These are phyloP conservation scores for Lentinula detonsa DNA, from an alignment of 768 basidiomycete species.

Conservation along the genomic window DNA sequence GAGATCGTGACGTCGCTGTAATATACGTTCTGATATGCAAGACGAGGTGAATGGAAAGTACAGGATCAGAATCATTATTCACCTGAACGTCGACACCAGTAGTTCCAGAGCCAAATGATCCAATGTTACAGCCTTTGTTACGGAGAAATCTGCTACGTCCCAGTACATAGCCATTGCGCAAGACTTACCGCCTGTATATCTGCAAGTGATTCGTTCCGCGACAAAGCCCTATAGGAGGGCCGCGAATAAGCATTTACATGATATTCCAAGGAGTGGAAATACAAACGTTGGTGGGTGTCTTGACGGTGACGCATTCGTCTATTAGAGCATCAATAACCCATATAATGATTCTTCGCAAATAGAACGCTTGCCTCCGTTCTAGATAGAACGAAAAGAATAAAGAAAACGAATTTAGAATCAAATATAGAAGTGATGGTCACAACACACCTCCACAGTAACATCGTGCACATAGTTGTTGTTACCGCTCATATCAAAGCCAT, in stretches of 20 bases:
- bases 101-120: slow-evolving; percentile 15
- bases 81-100: slow-evolving; percentile 15
- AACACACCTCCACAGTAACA: slow-evolving; percentile 20
- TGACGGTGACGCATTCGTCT: slow-evolving; percentile 26
- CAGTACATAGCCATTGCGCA: not conserved
- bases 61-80: not conserved
- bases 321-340: slow-evolving; percentile 7
- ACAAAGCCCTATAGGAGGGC: slow-evolving; percentile 10
- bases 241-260: not conserved
- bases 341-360: no score
- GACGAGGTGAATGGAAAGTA: not conserved
- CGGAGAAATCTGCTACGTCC: not conserved
- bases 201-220: slow-evolving; percentile 13
- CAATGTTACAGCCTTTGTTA: slow-evolving; percentile 16
- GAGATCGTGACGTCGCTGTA: slow-evolving; percentile 16
- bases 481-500: slow-evolving; percentile 21
- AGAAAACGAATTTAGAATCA: not conserved
- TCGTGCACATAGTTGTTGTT: slow-evolving; percentile 25
- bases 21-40: slow-evolving; percentile 9
- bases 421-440: no score
- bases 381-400: not conserved
- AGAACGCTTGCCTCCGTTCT: slow-evolving; percentile 2
- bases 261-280: not conserved
- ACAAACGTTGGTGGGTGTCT: slow-evolving; percentile 18
- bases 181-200: slow-evolving; percentile 10